Conservation (phyloP, 306 rosid genomes). For the Cicer bijugum region DNA sequence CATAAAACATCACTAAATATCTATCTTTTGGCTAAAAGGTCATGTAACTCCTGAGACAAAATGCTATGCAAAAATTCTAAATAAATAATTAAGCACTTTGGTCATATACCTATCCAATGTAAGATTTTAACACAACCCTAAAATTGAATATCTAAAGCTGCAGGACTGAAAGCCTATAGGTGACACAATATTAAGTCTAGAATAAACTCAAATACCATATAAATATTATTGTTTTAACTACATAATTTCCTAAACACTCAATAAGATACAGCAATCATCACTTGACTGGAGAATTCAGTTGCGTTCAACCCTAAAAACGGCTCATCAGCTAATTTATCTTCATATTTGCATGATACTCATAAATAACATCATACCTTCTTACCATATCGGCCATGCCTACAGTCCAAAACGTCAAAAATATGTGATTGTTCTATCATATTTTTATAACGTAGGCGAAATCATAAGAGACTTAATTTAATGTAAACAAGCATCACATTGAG, state of each 20-base stretch:
- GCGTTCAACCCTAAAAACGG: not conserved
- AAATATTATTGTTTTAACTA: slow-evolving; percentile 13
- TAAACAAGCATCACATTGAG: not conserved
- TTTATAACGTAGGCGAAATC: not conserved
- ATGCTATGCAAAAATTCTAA: not conserved
- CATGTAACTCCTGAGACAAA: slow-evolving; percentile 1
- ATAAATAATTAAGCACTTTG: slow-evolving; percentile 7
- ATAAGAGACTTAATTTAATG: not conserved
- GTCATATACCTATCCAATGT: not conserved
- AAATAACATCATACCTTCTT: slow-evolving; percentile 21
- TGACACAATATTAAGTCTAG: not conserved
- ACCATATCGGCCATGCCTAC: slow-evolving; percentile 13
- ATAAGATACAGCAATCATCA: slow-evolving; percentile 17
- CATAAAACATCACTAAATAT: slow-evolving; percentile 3
- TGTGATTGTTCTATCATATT: slow-evolving; percentile 5
- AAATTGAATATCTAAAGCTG: not conserved
- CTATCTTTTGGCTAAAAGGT: not conserved
- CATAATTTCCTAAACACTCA: slow-evolving; percentile 21
- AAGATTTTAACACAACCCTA: not conserved
- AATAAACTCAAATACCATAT: not conserved
- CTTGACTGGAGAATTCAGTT: slow-evolving; percentile 13
- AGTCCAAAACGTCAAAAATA: slow-evolving; percentile 1
- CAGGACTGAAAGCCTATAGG: not conserved
- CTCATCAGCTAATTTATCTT: not conserved
- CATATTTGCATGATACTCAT: slow-evolving; percentile 28